These are phyloP conservation scores for Coemansia sp. DNA, from an alignment of 192 early-diverging fungal genomes.

Conservation along the genomic window DNA sequence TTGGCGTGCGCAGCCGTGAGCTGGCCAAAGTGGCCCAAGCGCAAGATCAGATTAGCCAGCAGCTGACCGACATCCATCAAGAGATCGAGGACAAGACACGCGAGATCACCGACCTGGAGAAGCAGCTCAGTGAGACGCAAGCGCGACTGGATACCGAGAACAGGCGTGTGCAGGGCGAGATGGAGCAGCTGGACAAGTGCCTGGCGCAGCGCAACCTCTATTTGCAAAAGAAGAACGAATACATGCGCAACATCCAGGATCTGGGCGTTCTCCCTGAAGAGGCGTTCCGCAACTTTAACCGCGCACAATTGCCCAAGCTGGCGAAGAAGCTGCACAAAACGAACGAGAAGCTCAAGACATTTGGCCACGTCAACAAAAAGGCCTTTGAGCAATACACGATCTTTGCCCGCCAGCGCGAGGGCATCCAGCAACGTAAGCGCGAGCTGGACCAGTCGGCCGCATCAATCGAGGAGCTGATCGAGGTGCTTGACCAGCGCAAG, in stretches of 20 bases:
- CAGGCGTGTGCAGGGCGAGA: slow-evolving; percentile 32
- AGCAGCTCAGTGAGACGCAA: slow-evolving; percentile 41
- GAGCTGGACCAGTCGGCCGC: slow-evolving; percentile 82
- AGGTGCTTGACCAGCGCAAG: slow-evolving; percentile 91
- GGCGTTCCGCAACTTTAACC: slow-evolving; percentile 67
- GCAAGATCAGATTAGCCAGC: slow-evolving; percentile 30
- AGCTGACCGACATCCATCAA: slow-evolving; percentile 32
- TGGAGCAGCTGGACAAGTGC: slow-evolving; percentile 68
- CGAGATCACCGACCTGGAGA: slow-evolving; percentile 53
- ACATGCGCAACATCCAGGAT: slow-evolving; percentile 83
- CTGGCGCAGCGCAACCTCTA: slow-evolving; percentile 69
- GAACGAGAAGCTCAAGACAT: slow-evolving; percentile 86
- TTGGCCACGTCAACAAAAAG: slow-evolving; percentile 96
- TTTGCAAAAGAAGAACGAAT: slow-evolving; percentile 84
- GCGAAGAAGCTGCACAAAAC: slow-evolving; percentile 70
- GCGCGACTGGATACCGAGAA: slow-evolving; percentile 33
- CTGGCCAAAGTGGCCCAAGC: slow-evolving; percentile 29
- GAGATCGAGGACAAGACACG: slow-evolving; percentile 46
- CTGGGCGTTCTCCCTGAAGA: slow-evolving; percentile 95
- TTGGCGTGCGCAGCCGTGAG: slow-evolving; percentile 41
- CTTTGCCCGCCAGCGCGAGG: slow-evolving; percentile 88
- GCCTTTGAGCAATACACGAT: slow-evolving; percentile 96
- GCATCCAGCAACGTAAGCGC: slow-evolving; percentile 75
- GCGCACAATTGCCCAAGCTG: slow-evolving; percentile 55
- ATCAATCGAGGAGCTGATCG: slow-evolving; percentile 85